These are phyloP conservation scores for Liquidambar formosana DNA, from an alignment of 164 flowering plant genomes.

Conservation along the genomic window DNA sequence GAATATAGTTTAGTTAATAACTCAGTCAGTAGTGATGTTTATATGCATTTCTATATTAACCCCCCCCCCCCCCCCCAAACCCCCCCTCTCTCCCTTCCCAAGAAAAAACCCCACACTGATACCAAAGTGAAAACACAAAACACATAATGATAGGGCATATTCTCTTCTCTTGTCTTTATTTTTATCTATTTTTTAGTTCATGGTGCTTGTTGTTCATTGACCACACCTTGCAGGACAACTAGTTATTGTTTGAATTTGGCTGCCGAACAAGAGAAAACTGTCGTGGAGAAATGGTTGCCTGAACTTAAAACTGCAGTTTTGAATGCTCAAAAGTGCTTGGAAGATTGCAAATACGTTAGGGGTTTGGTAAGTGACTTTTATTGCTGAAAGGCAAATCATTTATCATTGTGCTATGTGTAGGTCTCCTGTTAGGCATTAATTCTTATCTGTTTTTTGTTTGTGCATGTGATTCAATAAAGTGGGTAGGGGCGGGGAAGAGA, in stretches of 20 bases:
- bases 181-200: background rate
- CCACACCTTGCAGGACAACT: constrained; percentile 67
- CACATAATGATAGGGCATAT: no score
- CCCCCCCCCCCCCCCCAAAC: no score
- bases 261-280: constrained; percentile 78
- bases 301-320: constrained; percentile 65
- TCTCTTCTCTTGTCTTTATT: background rate
- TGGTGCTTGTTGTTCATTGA: constrained; percentile 10
- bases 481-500: background rate
- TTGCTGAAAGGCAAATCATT: constrained; percentile 1
- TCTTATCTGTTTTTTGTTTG: background rate
- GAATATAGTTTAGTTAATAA: no score
- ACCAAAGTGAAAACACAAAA: no score
- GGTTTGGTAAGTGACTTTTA: constrained; percentile 74
- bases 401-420: background rate
- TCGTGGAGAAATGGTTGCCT: constrained; percentile 82
- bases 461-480: background rate
- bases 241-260: constrained; percentile 79
- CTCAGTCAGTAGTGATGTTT: no score
- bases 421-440: background rate
- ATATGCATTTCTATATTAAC: no score
- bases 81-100: no score
- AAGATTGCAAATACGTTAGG: constrained; percentile 80
- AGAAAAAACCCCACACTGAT: no score
- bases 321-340: constrained; percentile 77